Conservation (phyloP, 768 basidiomycete species). For the Fistulinella prunicolor region DNA sequence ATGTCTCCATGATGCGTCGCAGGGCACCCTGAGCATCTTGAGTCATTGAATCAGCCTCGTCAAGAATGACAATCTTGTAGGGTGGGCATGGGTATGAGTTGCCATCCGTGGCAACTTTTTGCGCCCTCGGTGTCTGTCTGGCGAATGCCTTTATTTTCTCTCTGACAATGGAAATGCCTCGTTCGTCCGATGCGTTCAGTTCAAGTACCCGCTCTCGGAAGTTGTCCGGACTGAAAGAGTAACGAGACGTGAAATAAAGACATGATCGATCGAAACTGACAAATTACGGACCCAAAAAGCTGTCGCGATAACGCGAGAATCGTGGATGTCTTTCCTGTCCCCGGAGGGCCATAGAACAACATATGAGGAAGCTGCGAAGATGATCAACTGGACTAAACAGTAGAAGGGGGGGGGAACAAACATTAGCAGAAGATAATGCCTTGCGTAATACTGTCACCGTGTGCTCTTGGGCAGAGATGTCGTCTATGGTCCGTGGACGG, state of each 20-base stretch:
- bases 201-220: slow-evolving; percentile 92
- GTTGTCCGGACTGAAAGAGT: slow-evolving; percentile 76
- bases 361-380: slow-evolving; percentile 88
- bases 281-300: slow-evolving; percentile 75
- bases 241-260: not conserved
- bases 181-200: slow-evolving; percentile 97
- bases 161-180: slow-evolving; percentile 93
- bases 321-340: slow-evolving; percentile 97
- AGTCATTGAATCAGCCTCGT: slow-evolving; percentile 99
- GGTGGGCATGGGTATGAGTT: slow-evolving; percentile 94
- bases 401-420: slow-evolving; percentile 29
- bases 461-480: slow-evolving; percentile 96
- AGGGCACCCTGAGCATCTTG: slow-evolving; percentile 98
- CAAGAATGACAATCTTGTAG: slow-evolving; percentile 97
- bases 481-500: slow-evolving; percentile 96
- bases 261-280: not conserved
- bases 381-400: slow-evolving; percentile 7
- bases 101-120: slow-evolving; percentile 66
- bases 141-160: slow-evolving; percentile 99
- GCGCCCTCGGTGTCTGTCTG: slow-evolving; percentile 84
- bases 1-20: slow-evolving; percentile 99
- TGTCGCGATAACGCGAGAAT: slow-evolving; percentile 93
- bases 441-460: slow-evolving; percentile 90
- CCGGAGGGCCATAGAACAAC: slow-evolving; percentile 99
- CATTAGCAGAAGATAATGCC: slow-evolving; percentile 90